Conservation (phyloP, 2,329 filamentous ascomycete genomes). For the Aspergillus sp. region DNA sequence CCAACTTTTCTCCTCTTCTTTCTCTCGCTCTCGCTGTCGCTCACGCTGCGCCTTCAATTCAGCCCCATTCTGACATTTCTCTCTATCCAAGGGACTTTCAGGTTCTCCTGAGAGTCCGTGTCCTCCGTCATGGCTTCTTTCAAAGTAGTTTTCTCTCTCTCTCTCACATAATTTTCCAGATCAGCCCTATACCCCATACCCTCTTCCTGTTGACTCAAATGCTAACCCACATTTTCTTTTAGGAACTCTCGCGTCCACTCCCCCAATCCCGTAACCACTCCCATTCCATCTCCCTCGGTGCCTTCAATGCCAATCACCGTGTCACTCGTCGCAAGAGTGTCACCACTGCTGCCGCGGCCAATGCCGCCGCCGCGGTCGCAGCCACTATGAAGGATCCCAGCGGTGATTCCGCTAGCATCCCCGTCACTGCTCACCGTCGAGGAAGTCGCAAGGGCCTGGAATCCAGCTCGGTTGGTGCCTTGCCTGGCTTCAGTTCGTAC, state of each 20-base stretch:
- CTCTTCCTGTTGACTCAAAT: not conserved
- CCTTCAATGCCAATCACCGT: constrained; percentile 76
- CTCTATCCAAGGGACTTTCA: constrained; percentile 15
- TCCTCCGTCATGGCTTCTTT: constrained; percentile 33
- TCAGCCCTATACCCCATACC: not conserved
- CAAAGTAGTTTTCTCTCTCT: constrained; percentile 24
- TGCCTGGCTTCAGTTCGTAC: constrained; percentile 39
- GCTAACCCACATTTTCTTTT: constrained; percentile 3
- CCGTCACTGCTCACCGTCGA: constrained; percentile 55
- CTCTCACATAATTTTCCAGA: not conserved
- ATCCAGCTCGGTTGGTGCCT: constrained; percentile 53
- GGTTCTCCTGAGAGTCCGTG: constrained; percentile 26
- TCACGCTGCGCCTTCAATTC: not conserved
- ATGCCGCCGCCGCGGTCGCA: constrained; percentile 61
- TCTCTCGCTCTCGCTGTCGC: not conserved
- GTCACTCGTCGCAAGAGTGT: constrained; percentile 93
- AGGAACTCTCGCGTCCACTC: constrained; percentile 60
- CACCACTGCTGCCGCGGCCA: constrained; percentile 66
- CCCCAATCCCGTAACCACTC: constrained; percentile 72
- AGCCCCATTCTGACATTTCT: not conserved
- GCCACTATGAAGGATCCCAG: constrained; percentile 63
- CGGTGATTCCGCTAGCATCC: constrained; percentile 56
- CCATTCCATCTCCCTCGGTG: constrained; percentile 72
- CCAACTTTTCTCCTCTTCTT: constrained; percentile 1
- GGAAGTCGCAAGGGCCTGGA: constrained; percentile 51